Conservation (phyloP, 768 basidiomycete genomes). For the Pisolithus orientalis region DNA sequence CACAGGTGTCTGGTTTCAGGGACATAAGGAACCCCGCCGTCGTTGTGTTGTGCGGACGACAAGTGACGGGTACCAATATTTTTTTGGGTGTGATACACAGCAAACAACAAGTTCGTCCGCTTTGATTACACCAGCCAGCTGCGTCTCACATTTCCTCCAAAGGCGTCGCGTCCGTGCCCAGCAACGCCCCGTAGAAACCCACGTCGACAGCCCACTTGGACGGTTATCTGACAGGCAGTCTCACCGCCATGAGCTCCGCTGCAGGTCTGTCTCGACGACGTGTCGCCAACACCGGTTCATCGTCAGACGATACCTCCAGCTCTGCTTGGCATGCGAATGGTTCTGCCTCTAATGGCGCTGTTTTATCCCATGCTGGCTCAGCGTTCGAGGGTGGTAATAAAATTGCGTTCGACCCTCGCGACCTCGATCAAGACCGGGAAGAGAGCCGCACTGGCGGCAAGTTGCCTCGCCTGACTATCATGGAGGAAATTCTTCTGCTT, state of each 20-base stretch:
- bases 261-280: constrained; percentile 55
- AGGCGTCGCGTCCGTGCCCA: too few relatives aligned
- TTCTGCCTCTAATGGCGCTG: constrained; percentile 22
- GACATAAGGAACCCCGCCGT: too few relatives aligned
- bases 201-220: background rate
- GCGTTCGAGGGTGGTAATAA: constrained; percentile 83
- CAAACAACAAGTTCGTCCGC: too few relatives aligned
- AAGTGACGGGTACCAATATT: too few relatives aligned
- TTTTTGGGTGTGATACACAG: too few relatives aligned
- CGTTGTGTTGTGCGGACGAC: too few relatives aligned
- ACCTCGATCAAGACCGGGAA: constrained; percentile 68
- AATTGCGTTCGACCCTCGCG: constrained; percentile 91
- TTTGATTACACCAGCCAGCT: too few relatives aligned
- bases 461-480: constrained; percentile 82
- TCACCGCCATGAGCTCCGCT: constrained; percentile 41
- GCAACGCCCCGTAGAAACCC: background rate
- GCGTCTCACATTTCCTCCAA: too few relatives aligned
- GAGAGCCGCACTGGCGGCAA: constrained; percentile 60
- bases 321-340: constrained; percentile 25
- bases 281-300: constrained; percentile 37
- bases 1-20: too few relatives aligned
- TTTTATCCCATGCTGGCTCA: constrained; percentile 61
- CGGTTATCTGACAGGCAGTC: constrained; percentile 15
- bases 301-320: constrained; percentile 33
- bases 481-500: constrained; percentile 93